Evolutionary conservation across 2,329 filamentous ascomycete species (phyloP).

Genomic region (Chrysosphaeria jannelii): DNA sequence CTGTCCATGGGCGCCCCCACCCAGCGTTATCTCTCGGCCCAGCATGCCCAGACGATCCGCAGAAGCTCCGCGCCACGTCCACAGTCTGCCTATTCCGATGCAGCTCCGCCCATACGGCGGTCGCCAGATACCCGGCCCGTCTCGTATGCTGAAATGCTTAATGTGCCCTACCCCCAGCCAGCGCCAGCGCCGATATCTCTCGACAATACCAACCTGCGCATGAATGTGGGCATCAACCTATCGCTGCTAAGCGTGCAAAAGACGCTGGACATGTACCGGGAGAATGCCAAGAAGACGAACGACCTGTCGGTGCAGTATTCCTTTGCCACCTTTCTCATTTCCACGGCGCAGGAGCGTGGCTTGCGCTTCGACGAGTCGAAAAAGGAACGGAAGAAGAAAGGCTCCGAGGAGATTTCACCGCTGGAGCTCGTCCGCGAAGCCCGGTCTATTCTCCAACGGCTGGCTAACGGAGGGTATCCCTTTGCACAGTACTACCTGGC

Average conservation of each 20-base stretch:
- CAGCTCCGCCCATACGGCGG: conserved; percentile 33
- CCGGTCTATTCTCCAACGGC: conserved; percentile 58
- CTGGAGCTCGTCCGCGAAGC: conserved; percentile 59
- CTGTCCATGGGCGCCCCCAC: conserved; percentile 18
- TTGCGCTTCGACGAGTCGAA: conserved; percentile 18
- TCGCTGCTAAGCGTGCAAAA: conserved; percentile 75
- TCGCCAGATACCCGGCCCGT: conserved; percentile 23
- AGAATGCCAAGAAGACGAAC: conserved; percentile 90
- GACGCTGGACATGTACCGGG: conserved; percentile 90
- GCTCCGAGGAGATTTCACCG: conserved; percentile 18
- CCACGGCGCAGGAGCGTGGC: conserved; percentile 55
- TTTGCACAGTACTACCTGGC: conserved; percentile 96
- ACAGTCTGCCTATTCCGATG: conserved; percentile 43
- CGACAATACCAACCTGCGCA: conserved; percentile 56
- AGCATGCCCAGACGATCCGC: conserved; percentile 16
- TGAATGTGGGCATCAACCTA: conserved; percentile 60
- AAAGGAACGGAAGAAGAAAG: conserved; percentile 14
- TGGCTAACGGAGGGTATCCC: conserved; percentile 69
- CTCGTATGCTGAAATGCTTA: conserved; percentile 28
- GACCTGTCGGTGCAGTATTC: conserved; percentile 80
- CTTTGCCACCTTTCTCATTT: conserved; percentile 82
- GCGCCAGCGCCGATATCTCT: conserved; percentile 33
- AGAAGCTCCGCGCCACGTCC: conserved; percentile 35
- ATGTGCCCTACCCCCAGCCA: conserved; percentile 53
- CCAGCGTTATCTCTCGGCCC: conserved; percentile 32